Percentiles rank a stretch among this genome's conserved stretches.
phyloP scores from a whole-genome alignment of 2,329 filamentous ascomycete species.

The Neurospora sp. region DNA sequence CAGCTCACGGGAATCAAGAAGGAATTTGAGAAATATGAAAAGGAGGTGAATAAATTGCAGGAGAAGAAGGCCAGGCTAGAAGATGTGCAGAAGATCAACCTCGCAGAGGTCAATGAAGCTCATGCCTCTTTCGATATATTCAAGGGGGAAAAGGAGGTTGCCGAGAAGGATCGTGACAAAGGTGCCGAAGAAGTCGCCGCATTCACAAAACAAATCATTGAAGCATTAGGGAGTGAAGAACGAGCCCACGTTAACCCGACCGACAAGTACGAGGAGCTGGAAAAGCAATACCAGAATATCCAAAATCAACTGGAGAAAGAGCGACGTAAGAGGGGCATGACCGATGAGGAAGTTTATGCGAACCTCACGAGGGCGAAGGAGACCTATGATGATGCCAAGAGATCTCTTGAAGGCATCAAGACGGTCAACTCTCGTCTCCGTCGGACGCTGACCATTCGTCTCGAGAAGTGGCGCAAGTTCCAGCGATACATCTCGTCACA shows the following conservation, averaged over 20 bases:
- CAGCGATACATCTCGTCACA: conserved; percentile 77
- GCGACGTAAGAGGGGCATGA: conserved; percentile 49
- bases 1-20: conserved; percentile 25
- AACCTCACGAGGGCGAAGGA: conserved; percentile 30
- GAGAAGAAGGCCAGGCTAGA: conserved; percentile 39
- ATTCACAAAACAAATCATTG: conserved; percentile 43
- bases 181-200: conserved; percentile 39
- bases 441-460: conserved; percentile 56
- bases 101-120: conserved; percentile 54
- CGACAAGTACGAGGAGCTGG: conserved; percentile 50
- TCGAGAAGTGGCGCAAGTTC: conserved; percentile 71
- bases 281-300: conserved; percentile 45
- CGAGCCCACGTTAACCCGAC: background rate
- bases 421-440: conserved; percentile 35
- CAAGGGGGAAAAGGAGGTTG: conserved; percentile 32
- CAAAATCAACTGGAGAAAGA: conserved; percentile 48
- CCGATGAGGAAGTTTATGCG: conserved; percentile 54
- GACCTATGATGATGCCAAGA: conserved; percentile 31
- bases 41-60: conserved; percentile 45
- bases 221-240: background rate
- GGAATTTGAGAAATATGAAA: conserved; percentile 33
- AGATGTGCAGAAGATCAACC: conserved; percentile 40
- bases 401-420: conserved; percentile 34
- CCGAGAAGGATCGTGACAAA: conserved; percentile 37
- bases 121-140: conserved; percentile 40